These are phyloP conservation scores for Clavispora santaluciae DNA, from an alignment of 805 yeast species.

Conservation along the genomic window DNA sequence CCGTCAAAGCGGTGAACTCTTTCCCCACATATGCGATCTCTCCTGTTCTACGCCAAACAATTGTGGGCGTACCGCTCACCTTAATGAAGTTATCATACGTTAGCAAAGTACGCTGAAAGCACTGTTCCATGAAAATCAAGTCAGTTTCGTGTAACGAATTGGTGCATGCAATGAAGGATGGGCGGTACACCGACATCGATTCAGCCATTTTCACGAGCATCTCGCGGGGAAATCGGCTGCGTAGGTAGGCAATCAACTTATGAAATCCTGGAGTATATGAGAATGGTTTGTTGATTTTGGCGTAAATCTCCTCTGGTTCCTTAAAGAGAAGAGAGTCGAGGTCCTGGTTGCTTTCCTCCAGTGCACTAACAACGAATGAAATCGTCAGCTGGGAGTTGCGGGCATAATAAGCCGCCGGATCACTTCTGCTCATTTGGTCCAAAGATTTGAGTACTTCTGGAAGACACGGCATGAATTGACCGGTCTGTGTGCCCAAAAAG, in stretches of 20 bases:
- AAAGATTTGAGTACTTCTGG: conserved; percentile 40
- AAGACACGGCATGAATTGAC: conserved; percentile 14
- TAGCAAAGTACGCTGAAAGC: conserved; percentile 85
- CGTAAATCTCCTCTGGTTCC: conserved; percentile 78
- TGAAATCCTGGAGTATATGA: conserved; percentile 91
- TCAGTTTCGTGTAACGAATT: conserved; percentile 86
- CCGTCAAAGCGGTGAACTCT: conserved; percentile 85
- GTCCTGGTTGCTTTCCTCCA: conserved; percentile 5
- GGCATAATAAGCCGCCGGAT: conserved; percentile 39
- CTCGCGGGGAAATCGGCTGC: conserved; percentile 61
- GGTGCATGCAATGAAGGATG: conserved; percentile 89
- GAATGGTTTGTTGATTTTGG: conserved; percentile 69
- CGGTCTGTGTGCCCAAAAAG: conserved; percentile 64
- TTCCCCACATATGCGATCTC: conserved; percentile 94
- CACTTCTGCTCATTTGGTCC: conserved; percentile 30
- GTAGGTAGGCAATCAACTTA: conserved; percentile 66
- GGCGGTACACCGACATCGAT: conserved; percentile 85
- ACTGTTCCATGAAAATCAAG: conserved; percentile 90
- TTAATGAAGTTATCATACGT: conserved; percentile 84
- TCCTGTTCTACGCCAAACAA: conserved; percentile 94
- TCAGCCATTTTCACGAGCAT: conserved; percentile 79
- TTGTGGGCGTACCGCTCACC: conserved; percentile 87
- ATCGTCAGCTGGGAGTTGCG: conserved; percentile 37
- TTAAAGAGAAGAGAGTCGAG: conserved; percentile 23
- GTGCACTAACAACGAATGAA: conserved; percentile 45